Base-by-base conservation (phyloP, 2,329 filamentous ascomycete genomes). In the Botryosphaeria dothidea region DNA sequence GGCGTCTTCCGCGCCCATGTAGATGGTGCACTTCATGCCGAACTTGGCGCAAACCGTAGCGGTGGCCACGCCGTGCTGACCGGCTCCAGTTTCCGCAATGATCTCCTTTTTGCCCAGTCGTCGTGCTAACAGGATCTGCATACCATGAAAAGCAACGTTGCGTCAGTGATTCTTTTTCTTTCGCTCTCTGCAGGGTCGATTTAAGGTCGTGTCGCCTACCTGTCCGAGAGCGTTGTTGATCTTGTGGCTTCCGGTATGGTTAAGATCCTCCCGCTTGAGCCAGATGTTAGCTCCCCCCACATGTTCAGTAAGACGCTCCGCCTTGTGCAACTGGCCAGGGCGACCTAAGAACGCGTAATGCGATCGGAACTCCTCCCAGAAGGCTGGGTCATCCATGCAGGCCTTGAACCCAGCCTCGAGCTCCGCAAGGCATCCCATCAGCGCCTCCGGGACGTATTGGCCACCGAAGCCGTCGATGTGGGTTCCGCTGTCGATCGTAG, bases 181-280 rank as follows among this genome's bases (percentile, higher is more conserved):
- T 17, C 5, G 5, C 38, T 17, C 17, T 5, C 17, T 34, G 31
- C 38, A 41, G 17, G 17, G 38, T 8, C 45, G 45, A n/a, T 15
- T 3, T 48, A 4, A 23, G 6, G 19, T 34, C 31, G 25, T 15
- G 8, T 6, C n/a, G 45, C 45, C 15, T n/a, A 56, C 88, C 79
- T 99, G 95, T 2, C 95, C 95, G 7, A 99, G 83, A 0, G 95
- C 95, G 73, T 99, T 99, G 84, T 99, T 99, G 84, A 99, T 98
- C 86, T 99, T 99, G 85, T 99, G 95, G 68, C 92, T 96, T 70
- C 95, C 95, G 9, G 95, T 98, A 77, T 99, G 95, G 80, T 98
- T 98, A 64, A 98, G 83, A 77, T 99, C 95, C 80, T 99, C 95
- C 71, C 95, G 88, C 86, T 99, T 99, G 70, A 99, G 82, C 90